Conservation (phyloP, 2,329 filamentous ascomycete species). For the Epicoccum nigrum region DNA sequence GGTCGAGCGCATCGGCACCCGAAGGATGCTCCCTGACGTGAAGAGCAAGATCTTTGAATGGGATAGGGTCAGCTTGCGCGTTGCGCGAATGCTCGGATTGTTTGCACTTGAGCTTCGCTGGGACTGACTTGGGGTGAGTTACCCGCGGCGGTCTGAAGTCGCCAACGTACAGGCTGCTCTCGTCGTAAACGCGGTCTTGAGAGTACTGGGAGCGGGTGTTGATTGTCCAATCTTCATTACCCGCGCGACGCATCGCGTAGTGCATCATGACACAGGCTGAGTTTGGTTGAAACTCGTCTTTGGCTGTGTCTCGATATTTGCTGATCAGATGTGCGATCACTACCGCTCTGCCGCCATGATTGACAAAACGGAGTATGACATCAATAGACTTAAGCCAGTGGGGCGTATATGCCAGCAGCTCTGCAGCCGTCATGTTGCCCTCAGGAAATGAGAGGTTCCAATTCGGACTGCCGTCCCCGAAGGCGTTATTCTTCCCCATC, state of each 20-base stretch:
- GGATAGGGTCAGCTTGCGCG: constrained; percentile 13
- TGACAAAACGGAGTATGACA: constrained; percentile 31
- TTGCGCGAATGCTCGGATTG: too few species aligned
- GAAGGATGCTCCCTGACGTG: constrained; percentile 31
- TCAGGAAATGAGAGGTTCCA: constrained; percentile 32
- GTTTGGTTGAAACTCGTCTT: constrained; percentile 13
- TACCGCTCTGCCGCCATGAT: constrained; percentile 21
- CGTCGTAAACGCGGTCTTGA: constrained; percentile 9
- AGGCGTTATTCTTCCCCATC: constrained; percentile 31
- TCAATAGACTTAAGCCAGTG: constrained; percentile 34
- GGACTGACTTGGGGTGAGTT: constrained; percentile 18
- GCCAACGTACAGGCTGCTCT: constrained; percentile 22
- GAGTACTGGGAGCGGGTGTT: constrained; percentile 12
- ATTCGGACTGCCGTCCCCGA: constrained; percentile 25
- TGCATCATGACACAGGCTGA: constrained; percentile 30
- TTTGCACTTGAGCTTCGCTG: neutral
- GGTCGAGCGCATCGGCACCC: constrained; percentile 35
- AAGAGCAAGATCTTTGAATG: constrained; percentile 32
- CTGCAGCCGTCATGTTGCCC: constrained; percentile 34
- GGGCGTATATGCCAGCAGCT: constrained; percentile 35
- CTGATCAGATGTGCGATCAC: constrained; percentile 9
- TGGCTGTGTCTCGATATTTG: constrained; percentile 7
- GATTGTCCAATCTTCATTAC: constrained; percentile 21
- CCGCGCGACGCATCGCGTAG: constrained; percentile 28
- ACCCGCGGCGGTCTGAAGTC: constrained; percentile 27